Percentiles rank a stretch among this genome's conserved stretches.
Evolutionary conservation across 2,329 filamentous ascomycete species (phyloP).

Genomic region (Fusarium xyrophilum): DNA sequence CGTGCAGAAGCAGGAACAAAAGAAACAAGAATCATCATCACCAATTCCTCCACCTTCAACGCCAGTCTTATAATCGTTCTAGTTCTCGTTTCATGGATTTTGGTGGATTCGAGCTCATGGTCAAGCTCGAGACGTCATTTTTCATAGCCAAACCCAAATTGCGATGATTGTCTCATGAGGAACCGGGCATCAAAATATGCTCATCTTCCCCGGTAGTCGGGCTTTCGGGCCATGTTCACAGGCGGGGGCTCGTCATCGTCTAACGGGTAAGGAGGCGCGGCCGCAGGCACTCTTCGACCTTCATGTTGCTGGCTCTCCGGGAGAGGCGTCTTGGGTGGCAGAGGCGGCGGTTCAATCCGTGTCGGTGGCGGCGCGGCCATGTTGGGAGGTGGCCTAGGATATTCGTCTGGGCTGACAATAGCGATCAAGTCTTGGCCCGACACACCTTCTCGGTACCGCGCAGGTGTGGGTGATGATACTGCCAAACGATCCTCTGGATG

Average conservation of each 20-base stretch:
- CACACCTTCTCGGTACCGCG: conserved; percentile 61
- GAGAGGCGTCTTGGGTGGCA: conserved; percentile 80
- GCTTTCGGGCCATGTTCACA: conserved; percentile 87
- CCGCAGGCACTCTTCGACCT: conserved; percentile 45
- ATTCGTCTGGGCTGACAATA: conserved; percentile 66
- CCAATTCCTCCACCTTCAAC: conserved; percentile 12
- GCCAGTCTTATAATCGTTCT: conserved; percentile 17
- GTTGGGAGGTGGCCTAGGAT: conserved; percentile 52
- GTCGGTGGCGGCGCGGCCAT: conserved; percentile 42
- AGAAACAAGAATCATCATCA: conserved; percentile 9
- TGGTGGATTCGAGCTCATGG: background rate
- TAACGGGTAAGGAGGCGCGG: conserved; percentile 76
- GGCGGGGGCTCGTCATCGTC: conserved; percentile 81
- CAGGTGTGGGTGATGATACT: conserved; percentile 63
- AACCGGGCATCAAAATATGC: background rate
- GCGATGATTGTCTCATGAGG: background rate
- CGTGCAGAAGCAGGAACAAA: conserved; percentile 25
- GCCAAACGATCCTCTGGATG: conserved; percentile 59
- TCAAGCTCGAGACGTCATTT: background rate
- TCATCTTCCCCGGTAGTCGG: conserved; percentile 66
- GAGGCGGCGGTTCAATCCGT: conserved; percentile 68
- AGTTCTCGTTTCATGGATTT: background rate
- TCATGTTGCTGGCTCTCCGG: conserved; percentile 54
- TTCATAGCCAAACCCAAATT: background rate
- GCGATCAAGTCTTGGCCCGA: conserved; percentile 72